Evolutionary conservation across 2,329 filamentous ascomycete genomes (phyloP).

Genomic region (Stagonosporopsis cucurbitacearum): DNA sequence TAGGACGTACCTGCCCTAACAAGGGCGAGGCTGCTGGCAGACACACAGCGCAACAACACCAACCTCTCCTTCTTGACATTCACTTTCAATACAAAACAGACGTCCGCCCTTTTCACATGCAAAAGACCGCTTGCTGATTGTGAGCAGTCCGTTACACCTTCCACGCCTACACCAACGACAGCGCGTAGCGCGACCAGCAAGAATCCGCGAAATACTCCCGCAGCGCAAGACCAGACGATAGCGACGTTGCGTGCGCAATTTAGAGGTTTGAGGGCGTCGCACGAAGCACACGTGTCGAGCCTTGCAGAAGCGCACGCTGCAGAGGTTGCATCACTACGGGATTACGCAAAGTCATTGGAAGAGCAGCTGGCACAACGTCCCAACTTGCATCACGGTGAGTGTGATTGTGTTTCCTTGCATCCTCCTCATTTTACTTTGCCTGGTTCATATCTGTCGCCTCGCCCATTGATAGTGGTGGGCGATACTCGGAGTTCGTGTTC

Average conservation of each 20-base stretch:
- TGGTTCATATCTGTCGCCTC: neutral
- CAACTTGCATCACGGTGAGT: conserved; percentile 41
- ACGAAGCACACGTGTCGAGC: conserved; percentile 49
- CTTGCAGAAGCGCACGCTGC: conserved; percentile 48
- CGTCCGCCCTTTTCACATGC: neutral
- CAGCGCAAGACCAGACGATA: conserved; percentile 42
- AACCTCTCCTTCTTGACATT: neutral
- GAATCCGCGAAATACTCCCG: conserved; percentile 39
- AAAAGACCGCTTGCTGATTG: conserved; percentile 16
- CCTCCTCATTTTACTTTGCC: conserved; percentile 6
- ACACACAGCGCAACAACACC: neutral
- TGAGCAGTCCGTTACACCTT: conserved; percentile 26
- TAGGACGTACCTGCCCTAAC: neutral
- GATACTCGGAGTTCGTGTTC: conserved; percentile 12
- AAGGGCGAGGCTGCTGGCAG: conserved; percentile 2
- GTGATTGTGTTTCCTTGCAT: conserved; percentile 6
- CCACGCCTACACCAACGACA: conserved; percentile 19
- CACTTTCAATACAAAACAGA: neutral
- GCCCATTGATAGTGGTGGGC: conserved; percentile 9
- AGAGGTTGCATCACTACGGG: conserved; percentile 49
- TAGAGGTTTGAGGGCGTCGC: conserved; percentile 43
- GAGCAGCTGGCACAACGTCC: conserved; percentile 38
- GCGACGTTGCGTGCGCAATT: conserved; percentile 47
- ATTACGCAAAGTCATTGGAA: conserved; percentile 50
- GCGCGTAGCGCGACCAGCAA: conserved; percentile 32